phyloP scores from a whole-genome alignment of 2,329 filamentous ascomycete genomes.

The Plenodomus biglobosus region DNA sequence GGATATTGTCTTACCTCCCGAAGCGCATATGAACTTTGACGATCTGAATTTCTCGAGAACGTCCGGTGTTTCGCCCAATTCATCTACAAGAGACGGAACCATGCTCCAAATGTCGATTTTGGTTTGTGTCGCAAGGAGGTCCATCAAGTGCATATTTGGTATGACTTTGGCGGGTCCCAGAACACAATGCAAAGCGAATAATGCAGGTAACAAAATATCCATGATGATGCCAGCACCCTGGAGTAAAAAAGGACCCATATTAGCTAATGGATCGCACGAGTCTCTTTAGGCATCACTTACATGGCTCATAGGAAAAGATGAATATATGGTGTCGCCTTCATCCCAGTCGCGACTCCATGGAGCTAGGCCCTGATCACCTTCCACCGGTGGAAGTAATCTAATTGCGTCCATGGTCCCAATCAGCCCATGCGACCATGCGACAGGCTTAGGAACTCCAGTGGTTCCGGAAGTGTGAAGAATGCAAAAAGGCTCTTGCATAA shows the following conservation, averaged over 20 bases:
- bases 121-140: constrained; percentile 35
- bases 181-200: constrained; percentile 43
- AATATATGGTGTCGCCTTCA: constrained; percentile 24
- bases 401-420: constrained; percentile 45
- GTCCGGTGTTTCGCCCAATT: constrained; percentile 22
- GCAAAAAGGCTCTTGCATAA: constrained; percentile 25
- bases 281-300: constrained; percentile 6
- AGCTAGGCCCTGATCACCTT: constrained; percentile 27
- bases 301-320: constrained; percentile 45
- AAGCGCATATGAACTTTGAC: constrained; percentile 36
- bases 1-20: constrained; percentile 19
- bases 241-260: constrained; percentile 9
- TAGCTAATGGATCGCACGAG: constrained; percentile 23
- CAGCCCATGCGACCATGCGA: constrained; percentile 37
- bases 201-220: constrained; percentile 45
- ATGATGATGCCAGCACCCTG: constrained; percentile 46
- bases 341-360: constrained; percentile 28
- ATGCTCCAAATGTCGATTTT: constrained; percentile 35
- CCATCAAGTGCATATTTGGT: constrained; percentile 43
- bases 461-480: constrained; percentile 42
- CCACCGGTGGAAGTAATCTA: constrained; percentile 35
- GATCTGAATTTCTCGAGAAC: constrained; percentile 22
- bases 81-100: constrained; percentile 28
- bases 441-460: constrained; percentile 42
- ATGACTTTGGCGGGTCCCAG: constrained; percentile 42